Evolutionary conservation across 345 rosid species (phyloP), one percentile per base, ranked within the genome.

Genomic region (Crucihimalaya himalaica): DNA sequence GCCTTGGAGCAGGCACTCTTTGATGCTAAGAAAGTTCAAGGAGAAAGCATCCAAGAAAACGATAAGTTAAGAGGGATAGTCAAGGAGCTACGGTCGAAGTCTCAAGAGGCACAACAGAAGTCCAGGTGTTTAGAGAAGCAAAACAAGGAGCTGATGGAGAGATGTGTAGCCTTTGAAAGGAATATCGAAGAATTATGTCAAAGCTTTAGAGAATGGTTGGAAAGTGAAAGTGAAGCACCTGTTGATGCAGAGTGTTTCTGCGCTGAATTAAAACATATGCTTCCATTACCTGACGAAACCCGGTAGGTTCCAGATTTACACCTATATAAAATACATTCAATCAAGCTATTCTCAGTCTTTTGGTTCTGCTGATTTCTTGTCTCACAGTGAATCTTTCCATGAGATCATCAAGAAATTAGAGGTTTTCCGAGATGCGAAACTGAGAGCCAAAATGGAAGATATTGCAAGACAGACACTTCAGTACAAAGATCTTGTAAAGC

Each of bases 401-500:
- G 70, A 46, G n/a, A 63, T 83, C 52, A 68, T 84, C 78, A 74
- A 84, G 21, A 74, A 75, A 74, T 71, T 81, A 52, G 80, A 77
- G 20, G 58, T 65, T 64, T 77, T 64, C 64, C 70, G 77, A 4
- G 78, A 78, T 68, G 73, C 63, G 66, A 68, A 66, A 29, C 79
- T 74, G 34, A 78, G 78, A 57, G 81, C 77, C 63, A 78, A 80
- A 77, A 67, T 80, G 59, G 63, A 87, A 71, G 74, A 74, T 37
- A 84, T 84, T 84, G 76, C 84, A 50, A 77, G 43, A 60, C 64
- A 84, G 83, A 86, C 82, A 76, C 56, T 52, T 31, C 83, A 83
- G 74, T 87, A 91, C 46, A 80, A 91, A 80, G 71, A 70, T 66
- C 73, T 83, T 18, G 78, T 87, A 66, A 80, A 83, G 69, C 82